Conservation (phyloP, 2,329 filamentous ascomycete species). For the Salinomyces thailandicus region DNA sequence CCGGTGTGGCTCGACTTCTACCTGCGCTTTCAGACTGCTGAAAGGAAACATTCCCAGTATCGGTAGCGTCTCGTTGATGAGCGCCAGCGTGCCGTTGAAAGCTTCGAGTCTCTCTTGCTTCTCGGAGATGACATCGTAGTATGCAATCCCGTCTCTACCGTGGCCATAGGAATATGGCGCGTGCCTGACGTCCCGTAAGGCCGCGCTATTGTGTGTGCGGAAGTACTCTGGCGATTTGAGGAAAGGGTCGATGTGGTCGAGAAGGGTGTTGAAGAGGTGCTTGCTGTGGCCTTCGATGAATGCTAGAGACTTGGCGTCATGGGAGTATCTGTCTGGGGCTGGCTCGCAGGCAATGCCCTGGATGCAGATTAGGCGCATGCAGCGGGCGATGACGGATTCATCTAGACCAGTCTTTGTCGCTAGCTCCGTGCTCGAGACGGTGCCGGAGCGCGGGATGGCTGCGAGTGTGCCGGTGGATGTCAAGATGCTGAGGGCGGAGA, state of each 20-base stretch:
- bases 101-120: slow-evolving; percentile 14
- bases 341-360: slow-evolving; percentile 21
- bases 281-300: slow-evolving; percentile 20
- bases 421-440: not conserved
- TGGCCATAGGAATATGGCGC: slow-evolving; percentile 17
- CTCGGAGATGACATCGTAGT: slow-evolving; percentile 17
- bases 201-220: slow-evolving; percentile 11
- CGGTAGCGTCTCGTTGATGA: slow-evolving; percentile 11
- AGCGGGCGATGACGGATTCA: not conserved
- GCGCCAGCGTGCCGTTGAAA: slow-evolving; percentile 16
- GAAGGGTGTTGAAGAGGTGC: slow-evolving; percentile 19
- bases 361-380: slow-evolving; percentile 22
- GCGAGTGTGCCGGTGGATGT: not conserved
- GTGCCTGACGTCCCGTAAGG: slow-evolving; percentile 8
- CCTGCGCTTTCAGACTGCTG: slow-evolving; percentile 4
- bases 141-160: slow-evolving; percentile 14
- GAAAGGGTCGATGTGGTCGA: slow-evolving; percentile 8
- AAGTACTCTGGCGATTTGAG: slow-evolving; percentile 20
- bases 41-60: slow-evolving; percentile 18
- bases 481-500: not conserved
- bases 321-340: slow-evolving; percentile 19
- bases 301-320: slow-evolving; percentile 21
- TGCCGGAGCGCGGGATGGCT: not conserved
- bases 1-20: slow-evolving; percentile 5
- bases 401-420: not conserved